phyloP scores from a whole-genome alignment of 1,139 yeast species.

The Kluyveromyces marxianus region DNA sequence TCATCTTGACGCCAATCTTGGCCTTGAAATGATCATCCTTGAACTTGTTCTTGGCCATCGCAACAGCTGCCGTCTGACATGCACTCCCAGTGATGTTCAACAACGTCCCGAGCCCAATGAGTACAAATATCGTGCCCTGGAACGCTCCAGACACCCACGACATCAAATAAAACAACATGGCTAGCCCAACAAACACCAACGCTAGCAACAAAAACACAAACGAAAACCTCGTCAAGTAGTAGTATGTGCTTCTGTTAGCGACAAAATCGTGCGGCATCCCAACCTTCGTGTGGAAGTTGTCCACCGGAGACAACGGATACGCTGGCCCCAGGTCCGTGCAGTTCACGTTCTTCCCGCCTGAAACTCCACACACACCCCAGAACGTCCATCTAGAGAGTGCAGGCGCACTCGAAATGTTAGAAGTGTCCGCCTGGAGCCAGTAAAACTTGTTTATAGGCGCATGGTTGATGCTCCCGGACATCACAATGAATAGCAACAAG shows the following conservation, averaged over 20 bases:
- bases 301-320: conserved; percentile 64
- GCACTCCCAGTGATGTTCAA: conserved; percentile 55
- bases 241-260: conserved; percentile 50
- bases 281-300: conserved; percentile 52
- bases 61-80: conserved; percentile 59
- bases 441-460: conserved; percentile 60
- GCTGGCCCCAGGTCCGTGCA: conserved; percentile 43
- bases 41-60: conserved; percentile 60
- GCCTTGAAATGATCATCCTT: conserved; percentile 36
- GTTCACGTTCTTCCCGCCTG: conserved; percentile 21
- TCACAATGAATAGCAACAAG: conserved; percentile 51
- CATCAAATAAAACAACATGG: conserved; percentile 37
- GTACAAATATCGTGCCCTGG: conserved; percentile 48
- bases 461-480: conserved; percentile 56
- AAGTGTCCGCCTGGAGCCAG: conserved; percentile 67
- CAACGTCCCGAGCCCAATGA: conserved; percentile 45
- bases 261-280: conserved; percentile 54
- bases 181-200: conserved; percentile 47
- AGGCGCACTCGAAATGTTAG: conserved; percentile 47
- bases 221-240: conserved; percentile 61
- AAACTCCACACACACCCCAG: conserved; percentile 66
- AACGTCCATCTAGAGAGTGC: conserved; percentile 63
- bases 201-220: conserved; percentile 61
- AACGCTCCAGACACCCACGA: conserved; percentile 38
- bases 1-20: conserved; percentile 47